phyloP scores from a whole-genome alignment of 805 yeast species.

The Wickerhamomyces chambardii region DNA sequence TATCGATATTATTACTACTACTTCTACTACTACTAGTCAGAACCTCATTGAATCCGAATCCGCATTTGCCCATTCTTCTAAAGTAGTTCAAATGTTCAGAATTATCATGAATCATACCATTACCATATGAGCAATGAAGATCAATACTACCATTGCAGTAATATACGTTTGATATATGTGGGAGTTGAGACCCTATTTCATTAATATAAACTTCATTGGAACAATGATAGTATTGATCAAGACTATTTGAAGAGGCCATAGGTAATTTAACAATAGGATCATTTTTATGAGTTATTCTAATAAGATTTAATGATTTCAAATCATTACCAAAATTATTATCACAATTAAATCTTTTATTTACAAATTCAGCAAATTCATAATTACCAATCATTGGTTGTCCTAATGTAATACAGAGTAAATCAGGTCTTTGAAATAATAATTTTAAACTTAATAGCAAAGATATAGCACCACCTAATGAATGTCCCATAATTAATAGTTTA shows the following conservation, averaged over 20 bases:
- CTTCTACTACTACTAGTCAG: too few relatives aligned
- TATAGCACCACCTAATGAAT: constrained; percentile 19
- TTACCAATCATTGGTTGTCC: constrained; percentile 20
- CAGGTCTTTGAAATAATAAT: neutral
- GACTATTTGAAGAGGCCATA: constrained; percentile 7
- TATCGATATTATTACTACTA: too few relatives aligned
- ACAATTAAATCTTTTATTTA: constrained; percentile 4
- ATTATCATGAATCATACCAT: constrained; percentile 9
- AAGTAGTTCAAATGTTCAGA: constrained; percentile 19
- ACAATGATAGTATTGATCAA: constrained; percentile 10
- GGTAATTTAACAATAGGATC: constrained; percentile 20
- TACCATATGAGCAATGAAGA: constrained; percentile 34
- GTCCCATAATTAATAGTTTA: constrained; percentile 13
- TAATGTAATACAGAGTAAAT: constrained; percentile 10
- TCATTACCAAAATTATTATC: neutral
- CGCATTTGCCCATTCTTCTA: constrained; percentile 18
- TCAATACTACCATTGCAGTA: constrained; percentile 63
- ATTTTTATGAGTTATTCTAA: constrained; percentile 15
- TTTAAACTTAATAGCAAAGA: constrained; percentile 8
- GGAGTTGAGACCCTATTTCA: constrained; percentile 9
- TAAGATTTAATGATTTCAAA: constrained; percentile 5
- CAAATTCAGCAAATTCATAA: constrained; percentile 6
- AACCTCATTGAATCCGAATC: constrained; percentile 12
- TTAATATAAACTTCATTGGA: constrained; percentile 15
- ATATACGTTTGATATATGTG: constrained; percentile 46